phyloP scores from a whole-genome alignment of 768 basidiomycete species.

The Collybia nuda region DNA sequence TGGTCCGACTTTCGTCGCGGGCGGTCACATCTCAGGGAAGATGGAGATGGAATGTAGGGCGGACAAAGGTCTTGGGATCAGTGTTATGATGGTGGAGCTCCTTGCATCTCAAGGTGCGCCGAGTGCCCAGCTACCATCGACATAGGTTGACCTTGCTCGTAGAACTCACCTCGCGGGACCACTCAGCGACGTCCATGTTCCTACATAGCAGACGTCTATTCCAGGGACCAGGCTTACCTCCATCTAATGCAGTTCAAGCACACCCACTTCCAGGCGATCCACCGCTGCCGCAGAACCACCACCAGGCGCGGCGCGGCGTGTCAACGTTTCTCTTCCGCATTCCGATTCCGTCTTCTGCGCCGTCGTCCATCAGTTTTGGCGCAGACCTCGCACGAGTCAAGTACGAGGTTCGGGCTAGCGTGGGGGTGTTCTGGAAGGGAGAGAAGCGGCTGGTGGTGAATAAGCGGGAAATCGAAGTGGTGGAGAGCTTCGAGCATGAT shows the following conservation, averaged over 20 bases:
- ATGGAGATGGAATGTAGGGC: constrained; percentile 80
- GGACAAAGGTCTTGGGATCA: constrained; percentile 72
- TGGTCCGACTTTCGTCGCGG: constrained; percentile 64
- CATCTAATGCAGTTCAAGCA: constrained; percentile 78
- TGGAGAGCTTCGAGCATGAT: constrained; percentile 51
- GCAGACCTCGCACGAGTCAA: constrained; percentile 64
- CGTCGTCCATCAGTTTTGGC: constrained; percentile 72
- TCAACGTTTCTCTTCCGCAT: constrained; percentile 84
- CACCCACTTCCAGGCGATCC: constrained; percentile 59
- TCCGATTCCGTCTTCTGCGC: constrained; percentile 64
- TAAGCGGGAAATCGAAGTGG: constrained; percentile 59
- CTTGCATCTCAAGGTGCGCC: constrained; percentile 67
- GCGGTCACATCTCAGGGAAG: constrained; percentile 66
- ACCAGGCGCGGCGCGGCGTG: constrained; percentile 71
- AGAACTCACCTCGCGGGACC: constrained; percentile 79
- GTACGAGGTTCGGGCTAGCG: constrained; percentile 75
- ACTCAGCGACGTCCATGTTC: constrained; percentile 79
- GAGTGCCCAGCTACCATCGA: background rate
- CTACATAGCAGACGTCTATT: constrained; percentile 69
- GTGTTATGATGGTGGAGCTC: constrained; percentile 76
- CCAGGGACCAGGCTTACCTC: constrained; percentile 79
- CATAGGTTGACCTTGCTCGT: background rate
- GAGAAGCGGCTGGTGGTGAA: constrained; percentile 69
- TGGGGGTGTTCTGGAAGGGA: constrained; percentile 73
- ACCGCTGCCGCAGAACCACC: constrained; percentile 61